Conservation (phyloP, 2,329 filamentous ascomycete genomes). For the Verticillium isaacii region DNA sequence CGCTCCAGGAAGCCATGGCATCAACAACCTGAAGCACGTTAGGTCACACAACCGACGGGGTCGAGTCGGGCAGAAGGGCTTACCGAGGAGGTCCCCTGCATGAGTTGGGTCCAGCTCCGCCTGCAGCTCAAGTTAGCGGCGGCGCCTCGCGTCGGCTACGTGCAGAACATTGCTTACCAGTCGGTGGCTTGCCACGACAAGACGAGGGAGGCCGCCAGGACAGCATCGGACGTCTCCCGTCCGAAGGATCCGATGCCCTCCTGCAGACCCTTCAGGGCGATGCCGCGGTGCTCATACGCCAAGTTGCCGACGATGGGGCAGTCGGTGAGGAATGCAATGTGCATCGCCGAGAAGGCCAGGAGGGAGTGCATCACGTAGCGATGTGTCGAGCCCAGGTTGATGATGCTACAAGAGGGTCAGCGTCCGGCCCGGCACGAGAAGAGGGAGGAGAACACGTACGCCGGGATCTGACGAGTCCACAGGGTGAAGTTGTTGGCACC, state of each 20-base stretch:
- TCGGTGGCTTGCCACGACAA: slow-evolving; percentile 95
- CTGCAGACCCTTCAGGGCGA: slow-evolving; percentile 82
- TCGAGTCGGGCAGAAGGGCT: slow-evolving; percentile 28
- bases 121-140: slow-evolving; percentile 45
- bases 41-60: neutral
- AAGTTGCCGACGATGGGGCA: slow-evolving; percentile 83
- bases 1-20: slow-evolving; percentile 87
- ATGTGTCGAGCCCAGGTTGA: slow-evolving; percentile 76
- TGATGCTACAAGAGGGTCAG: slow-evolving; percentile 49
- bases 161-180: slow-evolving; percentile 62
- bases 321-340: slow-evolving; percentile 84
- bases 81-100: slow-evolving; percentile 87
- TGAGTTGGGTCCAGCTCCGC: slow-evolving; percentile 88
- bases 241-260: slow-evolving; percentile 84
- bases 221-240: slow-evolving; percentile 80
- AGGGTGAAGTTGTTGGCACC: slow-evolving; percentile 80
- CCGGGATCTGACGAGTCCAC: slow-evolving; percentile 90
- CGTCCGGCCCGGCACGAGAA: slow-evolving; percentile 15
- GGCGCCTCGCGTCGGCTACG: slow-evolving; percentile 16
- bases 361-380: slow-evolving; percentile 92
- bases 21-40: slow-evolving; percentile 63
- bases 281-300: slow-evolving; percentile 81
- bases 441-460: slow-evolving; percentile 52
- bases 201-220: slow-evolving; percentile 85
- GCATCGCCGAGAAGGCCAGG: slow-evolving; percentile 89